Conservation (phyloP, 257 asterid genomes). For the Vinca minor region DNA sequence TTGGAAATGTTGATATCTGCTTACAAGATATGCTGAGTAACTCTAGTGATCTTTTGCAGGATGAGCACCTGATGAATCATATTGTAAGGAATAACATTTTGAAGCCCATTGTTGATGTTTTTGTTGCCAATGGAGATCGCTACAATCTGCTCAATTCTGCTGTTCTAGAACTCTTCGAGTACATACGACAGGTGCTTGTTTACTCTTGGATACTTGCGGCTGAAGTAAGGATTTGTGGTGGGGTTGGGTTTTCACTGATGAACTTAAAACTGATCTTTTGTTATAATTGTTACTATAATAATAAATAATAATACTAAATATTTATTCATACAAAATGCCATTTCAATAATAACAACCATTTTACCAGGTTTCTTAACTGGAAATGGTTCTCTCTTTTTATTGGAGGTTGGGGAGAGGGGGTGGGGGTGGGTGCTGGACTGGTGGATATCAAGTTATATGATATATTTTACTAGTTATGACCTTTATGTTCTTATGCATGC, state of each 20-base stretch:
- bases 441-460: neutral
- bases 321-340: no score
- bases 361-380: neutral
- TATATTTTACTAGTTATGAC: neutral
- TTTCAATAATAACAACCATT: neutral
- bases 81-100: conserved; percentile 66
- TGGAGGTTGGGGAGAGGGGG: no score
- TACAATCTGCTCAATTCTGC: conserved; percentile 95
- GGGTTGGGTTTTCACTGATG: neutral
- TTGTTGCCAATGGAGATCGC: conserved; percentile 81
- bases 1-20: neutral
- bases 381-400: no score
- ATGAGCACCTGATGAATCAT: conserved; percentile 83
- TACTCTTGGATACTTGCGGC: neutral
- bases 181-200: conserved; percentile 62
- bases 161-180: conserved; percentile 81
- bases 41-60: conserved; percentile 46
- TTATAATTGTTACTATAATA: no score
- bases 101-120: conserved; percentile 75
- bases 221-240: neutral
- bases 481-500: conserved; percentile 12
- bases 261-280: no score
- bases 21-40: conserved; percentile 3
- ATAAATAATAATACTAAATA: no score
- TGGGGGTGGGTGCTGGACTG: neutral